These are phyloP conservation scores for Sutorius eximius DNA, from an alignment of 1,284 basidiomycete genomes.

Conservation along the genomic window DNA sequence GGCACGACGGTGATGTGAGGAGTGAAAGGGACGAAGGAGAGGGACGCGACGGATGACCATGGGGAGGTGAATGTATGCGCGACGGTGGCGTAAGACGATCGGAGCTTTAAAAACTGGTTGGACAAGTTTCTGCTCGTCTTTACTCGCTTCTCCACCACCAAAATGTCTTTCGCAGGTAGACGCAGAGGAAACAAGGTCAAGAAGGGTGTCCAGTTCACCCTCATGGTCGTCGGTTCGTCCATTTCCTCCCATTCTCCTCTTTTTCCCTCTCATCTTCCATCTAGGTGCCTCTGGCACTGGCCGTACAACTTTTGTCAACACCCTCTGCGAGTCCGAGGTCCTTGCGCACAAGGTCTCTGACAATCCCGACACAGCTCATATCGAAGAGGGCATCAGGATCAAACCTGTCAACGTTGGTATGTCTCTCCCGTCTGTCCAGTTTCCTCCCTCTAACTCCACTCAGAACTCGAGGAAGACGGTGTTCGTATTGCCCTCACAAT, in stretches of 20 bases:
- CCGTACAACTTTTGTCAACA: slow-evolving; percentile 97
- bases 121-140: slow-evolving; percentile 33
- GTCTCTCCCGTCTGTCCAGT: slow-evolving; percentile 34
- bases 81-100: slow-evolving; percentile 34
- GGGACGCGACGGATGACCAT: slow-evolving; percentile 21
- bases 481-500: slow-evolving; percentile 97
- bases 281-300: slow-evolving; percentile 94
- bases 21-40: slow-evolving; percentile 11
- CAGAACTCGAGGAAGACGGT: slow-evolving; percentile 98
- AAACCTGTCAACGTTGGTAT: slow-evolving; percentile 92
- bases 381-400: slow-evolving; percentile 94
- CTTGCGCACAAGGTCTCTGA: slow-evolving; percentile 85
- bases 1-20: slow-evolving; percentile 1
- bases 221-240: slow-evolving; percentile 88
- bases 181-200: slow-evolving; percentile 94
- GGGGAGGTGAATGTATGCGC: slow-evolving; percentile 23
- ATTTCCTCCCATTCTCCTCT: background rate
- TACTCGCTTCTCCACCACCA: slow-evolving; percentile 32
- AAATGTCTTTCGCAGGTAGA: slow-evolving; percentile 82
- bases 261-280: slow-evolving; percentile 12
- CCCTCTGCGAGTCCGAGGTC: slow-evolving; percentile 92
- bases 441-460: slow-evolving; percentile 1
- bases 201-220: slow-evolving; percentile 95
- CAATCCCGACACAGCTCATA: slow-evolving; percentile 86
- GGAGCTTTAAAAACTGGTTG: slow-evolving; percentile 43